These are phyloP conservation scores for Fomitiporia mediterranea DNA, from an alignment of 1,284 basidiomycete genomes.

Conservation along the genomic window DNA sequence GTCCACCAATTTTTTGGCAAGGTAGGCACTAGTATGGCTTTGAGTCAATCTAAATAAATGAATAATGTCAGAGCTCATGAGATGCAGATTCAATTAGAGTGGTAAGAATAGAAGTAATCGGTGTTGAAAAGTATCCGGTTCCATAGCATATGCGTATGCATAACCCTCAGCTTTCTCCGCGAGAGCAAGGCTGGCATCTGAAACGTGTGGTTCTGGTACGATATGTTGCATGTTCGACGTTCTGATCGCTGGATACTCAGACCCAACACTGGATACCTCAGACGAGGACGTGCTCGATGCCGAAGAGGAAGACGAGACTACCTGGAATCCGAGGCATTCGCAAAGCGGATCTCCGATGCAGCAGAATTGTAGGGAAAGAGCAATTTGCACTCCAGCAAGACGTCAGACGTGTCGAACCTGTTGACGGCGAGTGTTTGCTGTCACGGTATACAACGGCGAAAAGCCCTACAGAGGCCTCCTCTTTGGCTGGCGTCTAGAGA, in stretches of 20 bases:
- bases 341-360: conserved; percentile 15
- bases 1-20: no score
- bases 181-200: conserved; percentile 14
- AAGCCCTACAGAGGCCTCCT: conserved; percentile 1
- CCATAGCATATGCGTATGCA: conserved; percentile 6
- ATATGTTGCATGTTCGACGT: conserved; percentile 4
- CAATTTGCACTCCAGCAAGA: conserved; percentile 15
- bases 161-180: conserved; percentile 12
- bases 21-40: no score
- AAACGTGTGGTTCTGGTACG: conserved; percentile 11
- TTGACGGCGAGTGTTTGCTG: not conserved
- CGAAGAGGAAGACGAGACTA: conserved; percentile 9
- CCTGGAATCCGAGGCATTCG: conserved; percentile 10
- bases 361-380: conserved; percentile 7
- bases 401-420: not conserved
- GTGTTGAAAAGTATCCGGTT: conserved; percentile 1
- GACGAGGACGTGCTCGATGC: conserved; percentile 15
- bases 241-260: conserved; percentile 7
- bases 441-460: conserved; percentile 1
- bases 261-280: conserved; percentile 8
- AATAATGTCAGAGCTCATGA: no score
- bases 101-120: no score
- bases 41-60: no score
- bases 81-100: no score
- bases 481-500: conserved; percentile 14